A percentile compares a stretch with the other conserved stretches of the same genome.
These are phyloP conservation scores for Talaromyces ruber DNA, from an alignment of 495 filamentous ascomycete species.

Conservation along the genomic window DNA sequence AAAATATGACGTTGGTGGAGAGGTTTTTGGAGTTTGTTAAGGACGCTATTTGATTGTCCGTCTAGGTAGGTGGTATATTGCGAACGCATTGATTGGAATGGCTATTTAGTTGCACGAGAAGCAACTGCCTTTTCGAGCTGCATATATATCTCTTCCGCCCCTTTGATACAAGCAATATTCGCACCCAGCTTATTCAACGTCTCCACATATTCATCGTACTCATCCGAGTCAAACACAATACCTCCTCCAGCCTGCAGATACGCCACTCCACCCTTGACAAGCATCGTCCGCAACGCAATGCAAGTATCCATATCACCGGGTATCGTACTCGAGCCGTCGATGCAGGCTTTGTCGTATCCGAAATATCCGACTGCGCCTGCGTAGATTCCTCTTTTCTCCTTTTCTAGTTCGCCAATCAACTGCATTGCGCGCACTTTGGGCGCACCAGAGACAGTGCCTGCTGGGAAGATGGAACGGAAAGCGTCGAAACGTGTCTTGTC, in stretches of 20 bases:
- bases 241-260: constrained; percentile 96
- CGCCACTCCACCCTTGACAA: constrained; percentile 82
- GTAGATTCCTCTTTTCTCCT: constrained; percentile 90
- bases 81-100: background rate
- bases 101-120: background rate
- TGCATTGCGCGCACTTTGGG: constrained; percentile 97
- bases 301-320: constrained; percentile 97
- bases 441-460: constrained; percentile 87
- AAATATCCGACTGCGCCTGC: constrained; percentile 92
- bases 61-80: background rate
- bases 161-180: constrained; percentile 77
- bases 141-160: constrained; percentile 70
- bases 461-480: constrained; percentile 92
- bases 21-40: background rate
- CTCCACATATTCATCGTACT: constrained; percentile 91
- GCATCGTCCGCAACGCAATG: constrained; percentile 95
- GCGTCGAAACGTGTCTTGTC: constrained; percentile 91
- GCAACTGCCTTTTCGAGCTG: constrained; percentile 28
- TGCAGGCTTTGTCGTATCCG: constrained; percentile 31
- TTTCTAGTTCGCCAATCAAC: constrained; percentile 87
- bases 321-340: constrained; percentile 27
- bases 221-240: constrained; percentile 93
- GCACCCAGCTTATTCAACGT: constrained; percentile 94
- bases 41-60: background rate
- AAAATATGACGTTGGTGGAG: background rate